Evolutionary conservation across 768 basidiomycete species (phyloP).

Genomic region (Termitomyces sp.): DNA sequence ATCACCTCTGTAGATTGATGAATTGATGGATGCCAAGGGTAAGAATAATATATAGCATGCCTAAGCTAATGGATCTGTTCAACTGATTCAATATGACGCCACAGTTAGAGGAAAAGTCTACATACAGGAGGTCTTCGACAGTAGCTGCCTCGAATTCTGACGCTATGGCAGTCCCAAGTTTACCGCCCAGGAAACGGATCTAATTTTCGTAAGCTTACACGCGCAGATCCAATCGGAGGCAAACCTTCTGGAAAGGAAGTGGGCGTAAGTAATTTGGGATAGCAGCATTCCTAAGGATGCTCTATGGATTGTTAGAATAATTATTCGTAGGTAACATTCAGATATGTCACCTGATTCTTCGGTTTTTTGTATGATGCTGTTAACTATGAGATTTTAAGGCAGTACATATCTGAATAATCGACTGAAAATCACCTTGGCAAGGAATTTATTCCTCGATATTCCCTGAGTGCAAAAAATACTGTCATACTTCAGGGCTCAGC

Average conservation of each 20-base stretch:
- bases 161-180: conserved; percentile 83
- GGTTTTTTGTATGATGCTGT: conserved; percentile 91
- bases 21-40: neutral
- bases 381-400: conserved; percentile 42
- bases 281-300: conserved; percentile 74
- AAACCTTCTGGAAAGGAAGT: conserved; percentile 82
- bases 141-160: conserved; percentile 85
- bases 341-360: conserved; percentile 62
- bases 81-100: neutral
- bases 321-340: neutral
- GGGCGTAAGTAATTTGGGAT: conserved; percentile 83
- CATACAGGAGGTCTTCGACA: conserved; percentile 87
- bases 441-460: conserved; percentile 87
- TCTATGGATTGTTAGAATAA: conserved; percentile 37
- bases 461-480: conserved; percentile 41
- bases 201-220: conserved; percentile 19
- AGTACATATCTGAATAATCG: neutral
- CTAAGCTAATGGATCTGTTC: conserved; percentile 49
- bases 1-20: conserved; percentile 52
- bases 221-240: neutral
- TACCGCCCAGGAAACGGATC: conserved; percentile 95
- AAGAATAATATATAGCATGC: conserved; percentile 24
- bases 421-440: conserved; percentile 70
- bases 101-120: conserved; percentile 4
- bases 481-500: neutral